Conservation (phyloP, 1,284 basidiomycete genomes). For the Leccinum angustisporum region DNA sequence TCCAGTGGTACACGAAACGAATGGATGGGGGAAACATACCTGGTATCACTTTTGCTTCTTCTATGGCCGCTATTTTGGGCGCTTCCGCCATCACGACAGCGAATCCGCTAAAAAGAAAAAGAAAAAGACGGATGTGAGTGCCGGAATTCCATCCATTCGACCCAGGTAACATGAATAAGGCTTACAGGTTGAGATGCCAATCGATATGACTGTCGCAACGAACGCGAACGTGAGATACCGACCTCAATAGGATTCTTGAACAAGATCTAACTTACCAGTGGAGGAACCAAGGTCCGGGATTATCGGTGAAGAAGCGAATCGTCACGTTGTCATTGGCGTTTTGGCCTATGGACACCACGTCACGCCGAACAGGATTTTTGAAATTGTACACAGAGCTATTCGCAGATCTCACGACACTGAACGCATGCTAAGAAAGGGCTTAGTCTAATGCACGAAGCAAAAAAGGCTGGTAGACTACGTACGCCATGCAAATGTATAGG, state of each 20-base stretch:
- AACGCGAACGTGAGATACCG: background rate
- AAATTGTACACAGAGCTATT: conserved; percentile 25
- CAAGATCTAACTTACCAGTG: conserved; percentile 38
- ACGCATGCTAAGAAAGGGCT: conserved; percentile 20
- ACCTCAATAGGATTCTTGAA: background rate
- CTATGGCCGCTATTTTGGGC: conserved; percentile 1
- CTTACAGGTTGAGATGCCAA: conserved; percentile 39
- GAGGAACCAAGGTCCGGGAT: conserved; percentile 49
- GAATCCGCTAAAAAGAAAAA: conserved; percentile 28
- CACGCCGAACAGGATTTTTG: conserved; percentile 29
- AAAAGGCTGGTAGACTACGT: conserved; percentile 5
- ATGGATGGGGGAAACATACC: conserved; percentile 13
- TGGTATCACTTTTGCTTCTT: conserved; percentile 16
- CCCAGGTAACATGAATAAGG: background rate
- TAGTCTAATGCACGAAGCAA: background rate
- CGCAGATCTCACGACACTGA: conserved; percentile 26
- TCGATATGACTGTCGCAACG: conserved; percentile 37
- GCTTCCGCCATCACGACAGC: conserved; percentile 37
- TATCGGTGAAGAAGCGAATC: conserved; percentile 47
- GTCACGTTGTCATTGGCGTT: conserved; percentile 37
- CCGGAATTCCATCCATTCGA: no score
- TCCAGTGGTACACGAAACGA: background rate
- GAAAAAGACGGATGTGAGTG: conserved; percentile 6
- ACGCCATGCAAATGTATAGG: conserved; percentile 39
- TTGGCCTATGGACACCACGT: conserved; percentile 25